Evolutionary conservation across 208 protist species (phyloP), one percentile per base, ranked within the genome.

Genomic region (Trichomonas vaginalis): DNA sequence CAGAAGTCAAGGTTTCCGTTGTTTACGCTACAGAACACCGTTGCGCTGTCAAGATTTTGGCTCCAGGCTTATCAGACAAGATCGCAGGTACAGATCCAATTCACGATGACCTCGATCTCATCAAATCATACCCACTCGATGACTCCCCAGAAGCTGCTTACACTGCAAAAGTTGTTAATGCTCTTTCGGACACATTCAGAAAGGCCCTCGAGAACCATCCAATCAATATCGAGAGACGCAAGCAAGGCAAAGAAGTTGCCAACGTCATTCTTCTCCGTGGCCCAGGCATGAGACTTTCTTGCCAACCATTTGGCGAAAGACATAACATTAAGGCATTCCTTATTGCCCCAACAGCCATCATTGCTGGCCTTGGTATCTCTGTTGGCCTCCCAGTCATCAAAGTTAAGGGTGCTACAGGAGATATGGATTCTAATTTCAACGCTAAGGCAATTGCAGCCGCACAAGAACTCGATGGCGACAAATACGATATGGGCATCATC

Each of bases 401-500:
- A 46, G 51, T 56, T 39, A 45, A 80, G 12, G 90, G 90, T 1
- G 51, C 49, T 14, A 80, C 51, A 27, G 51, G 51, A 17, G 90
- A 95, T 32, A 56, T 95, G 51, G 90, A 80, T 40, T 49, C n/a
- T 35, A 82, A 95, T 39, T 92, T 39, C 35, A 32, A 92, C 17
- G 86, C 42, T 35, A 92, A 92, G 37, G 12, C 45, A 0, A 92
- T 56, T 32, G 17, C 40, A 35, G 86, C 86, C 0, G 17, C 45
- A 51, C 10, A 92, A n/a, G 27, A 51, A 9, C 40, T 92, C 82
- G 39, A 46, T 95, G 39, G 48, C 17, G 49, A 95, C 21, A 40
- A 95, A 82, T 95, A 95, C 35, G 92, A 82, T 48, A 95, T 95
- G 92, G 61, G 48, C 37, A 83, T 95, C 35, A 37, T 83, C 21